A percentile compares a stretch with the other conserved stretches of the same genome.
These are phyloP conservation scores for Pluteus cervinus DNA, from an alignment of 768 basidiomycete genomes.

Conservation along the genomic window DNA sequence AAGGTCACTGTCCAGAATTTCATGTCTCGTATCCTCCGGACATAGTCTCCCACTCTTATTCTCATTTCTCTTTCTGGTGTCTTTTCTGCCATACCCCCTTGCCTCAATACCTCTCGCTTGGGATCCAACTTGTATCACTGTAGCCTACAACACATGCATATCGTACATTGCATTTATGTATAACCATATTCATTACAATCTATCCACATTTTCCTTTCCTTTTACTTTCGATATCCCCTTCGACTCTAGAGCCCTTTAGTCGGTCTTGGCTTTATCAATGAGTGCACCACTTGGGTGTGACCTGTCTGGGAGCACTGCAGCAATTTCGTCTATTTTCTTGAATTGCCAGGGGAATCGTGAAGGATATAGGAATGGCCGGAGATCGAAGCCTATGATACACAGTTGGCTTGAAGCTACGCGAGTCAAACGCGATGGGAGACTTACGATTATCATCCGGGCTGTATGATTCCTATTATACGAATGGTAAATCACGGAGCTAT, in stretches of 20 bases:
- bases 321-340: slow-evolving; percentile 87
- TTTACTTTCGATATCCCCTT: slow-evolving; percentile 4
- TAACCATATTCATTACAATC: no score
- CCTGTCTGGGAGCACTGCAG: slow-evolving; percentile 68
- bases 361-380: slow-evolving; percentile 95
- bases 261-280: slow-evolving; percentile 40
- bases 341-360: slow-evolving; percentile 97
- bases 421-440: slow-evolving; percentile 17
- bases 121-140: slow-evolving; percentile 2
- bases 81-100: background rate
- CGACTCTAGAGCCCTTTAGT: slow-evolving; percentile 21
- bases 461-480: slow-evolving; percentile 79
- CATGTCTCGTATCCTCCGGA: slow-evolving; percentile 71
- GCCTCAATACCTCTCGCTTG: background rate
- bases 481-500: slow-evolving; percentile 2
- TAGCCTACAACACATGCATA: slow-evolving; percentile 13
- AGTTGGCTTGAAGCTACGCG: slow-evolving; percentile 11
- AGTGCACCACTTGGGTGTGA: slow-evolving; percentile 28
- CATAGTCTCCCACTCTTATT: slow-evolving; percentile 18
- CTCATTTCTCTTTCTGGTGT: slow-evolving; percentile 3
- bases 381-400: slow-evolving; percentile 68
- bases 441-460: slow-evolving; percentile 94
- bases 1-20: slow-evolving; percentile 72
- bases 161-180: slow-evolving; percentile 12
- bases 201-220: background rate